Evolutionary conservation across 73 alveolate species (phyloP), one percentile per base, ranked within the genome.

Genomic region (Tetrahymena elliotti): DNA sequence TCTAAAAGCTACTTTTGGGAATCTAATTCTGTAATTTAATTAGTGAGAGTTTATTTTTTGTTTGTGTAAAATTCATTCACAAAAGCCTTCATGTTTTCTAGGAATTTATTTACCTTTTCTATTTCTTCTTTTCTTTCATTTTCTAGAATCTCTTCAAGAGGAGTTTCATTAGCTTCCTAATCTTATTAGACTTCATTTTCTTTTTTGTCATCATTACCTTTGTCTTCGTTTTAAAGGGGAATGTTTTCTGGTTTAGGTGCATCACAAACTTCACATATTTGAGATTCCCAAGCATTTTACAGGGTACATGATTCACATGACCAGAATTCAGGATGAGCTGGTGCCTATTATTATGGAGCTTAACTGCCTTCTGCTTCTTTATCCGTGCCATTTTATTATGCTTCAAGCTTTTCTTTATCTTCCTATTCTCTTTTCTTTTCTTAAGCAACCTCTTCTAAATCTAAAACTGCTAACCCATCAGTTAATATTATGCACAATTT

Each of bases 291-390:
- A 37, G 98, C 97, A 88, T 98, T 98, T 41, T 96, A 97, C 52
- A 96, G 95, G 0, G 99, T 98, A 95, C 99, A 98, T 0, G 95
- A 93, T 31, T 93, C 93, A 93, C 99, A 98, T 52, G 93, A 93
- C 98, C 98, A 98, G 37, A 96, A 53, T 93, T 97, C 96, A 11
- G 97, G 97, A 33, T 84, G 97, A 7, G 93, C 84, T 20, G 95
- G 93, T 82, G 93, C 97, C 53, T 93, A 47, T 15, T 37, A 22
- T 53, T 95, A 35, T 35, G 84, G 93, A 36, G 95, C 98, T 95
- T 94, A 47, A 13, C 27, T 92, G 18, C 95, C 98, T 39, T 95
- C 96, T 38, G 93, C 98, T 53, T 93, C 95, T 93, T 97, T 97
- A 9, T 97, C 95, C 31, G 38, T 93, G 20, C 92, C 95, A 41